Base-by-base conservation (phyloP, 2,329 filamentous ascomycete genomes). In the Epicoccum sorghinum region DNA sequence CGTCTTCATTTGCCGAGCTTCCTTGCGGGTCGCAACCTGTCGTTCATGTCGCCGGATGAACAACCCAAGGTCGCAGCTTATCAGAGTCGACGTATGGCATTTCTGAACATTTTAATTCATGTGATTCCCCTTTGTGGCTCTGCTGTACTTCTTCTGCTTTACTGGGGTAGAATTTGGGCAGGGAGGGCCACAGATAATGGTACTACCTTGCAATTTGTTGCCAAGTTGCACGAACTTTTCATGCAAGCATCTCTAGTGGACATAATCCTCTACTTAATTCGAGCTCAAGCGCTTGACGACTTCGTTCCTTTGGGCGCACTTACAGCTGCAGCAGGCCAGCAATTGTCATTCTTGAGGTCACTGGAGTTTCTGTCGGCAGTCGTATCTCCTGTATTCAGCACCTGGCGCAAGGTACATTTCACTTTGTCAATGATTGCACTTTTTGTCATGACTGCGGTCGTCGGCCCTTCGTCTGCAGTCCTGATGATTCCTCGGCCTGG, bases 211-310 rank as follows among this genome's bases (percentile, higher is more conserved):
- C 62, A 65, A 24, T 63, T 63, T 37, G 51, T 47, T 5, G 60
- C 62, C 4, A 65, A 65, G 50, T 27, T 63, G 10, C 58, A 63
- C 35, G 62, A 65, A 35, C 24, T 63, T 3, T 45, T 63, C 1
- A 63, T 65, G 52, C 60, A 65, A n/a, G 48, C 45, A 0, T 63
- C 60, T 0, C 35, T 63, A 10, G 46, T 47, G 2, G 52, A 58
- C 10, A 37, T 59, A 5, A 3, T 58, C 0, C 25, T 63, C 1
- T 35, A 23, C 24, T 36, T 60, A 9, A 37, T 63, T 9, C 54
- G 58, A 3, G 14, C n/a, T 7, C 32, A 55, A 23, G n/a, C 48
- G 0, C 13, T 51, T 1, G 9, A 40, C 7, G 43, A 43, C 5
- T 48, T 45, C 30, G n/a, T 65, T 3, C 58, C 58, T 2, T 35